A percentile compares a stretch with the other conserved stretches of the same genome.
Conservation (phyloP, 2,329 filamentous ascomycete species). For the Penicillium paneum region DNA sequence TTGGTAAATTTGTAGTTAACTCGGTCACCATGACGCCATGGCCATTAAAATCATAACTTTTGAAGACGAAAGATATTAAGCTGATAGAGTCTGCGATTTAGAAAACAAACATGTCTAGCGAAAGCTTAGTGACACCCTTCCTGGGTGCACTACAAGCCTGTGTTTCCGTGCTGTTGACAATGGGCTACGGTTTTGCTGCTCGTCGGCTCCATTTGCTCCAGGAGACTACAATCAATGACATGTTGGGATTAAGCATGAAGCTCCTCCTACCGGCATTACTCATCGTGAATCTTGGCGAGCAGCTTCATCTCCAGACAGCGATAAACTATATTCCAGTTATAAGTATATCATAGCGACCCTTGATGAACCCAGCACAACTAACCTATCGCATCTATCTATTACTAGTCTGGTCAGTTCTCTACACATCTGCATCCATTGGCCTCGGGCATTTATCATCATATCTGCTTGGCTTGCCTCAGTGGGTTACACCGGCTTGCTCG, state of each 20-base stretch:
- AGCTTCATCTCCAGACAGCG: neutral
- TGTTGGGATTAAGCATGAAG: neutral
- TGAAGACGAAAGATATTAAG: neutral
- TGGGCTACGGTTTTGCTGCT: neutral
- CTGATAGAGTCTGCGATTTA: no score
- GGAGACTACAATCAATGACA: neutral
- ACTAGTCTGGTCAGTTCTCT: neutral
- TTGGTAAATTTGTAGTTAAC: neutral
- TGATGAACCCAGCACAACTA: neutral
- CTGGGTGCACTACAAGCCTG: neutral
- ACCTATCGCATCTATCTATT: neutral
- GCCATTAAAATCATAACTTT: neutral
- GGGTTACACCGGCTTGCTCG: neutral
- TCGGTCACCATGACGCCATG: constrained; percentile 17
- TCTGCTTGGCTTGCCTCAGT: neutral
- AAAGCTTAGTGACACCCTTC: neutral
- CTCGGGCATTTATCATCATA: neutral
- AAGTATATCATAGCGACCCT: neutral
- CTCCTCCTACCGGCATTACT: neutral
- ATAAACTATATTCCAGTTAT: neutral
- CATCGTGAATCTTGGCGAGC: neutral
- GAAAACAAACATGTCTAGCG: neutral
- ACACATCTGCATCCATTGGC: neutral
- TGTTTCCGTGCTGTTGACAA: neutral
- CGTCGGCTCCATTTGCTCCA: neutral